Evolutionary conservation across 2,329 filamentous ascomycete genomes (phyloP).

Genomic region (Coleophoma eucalyptorum): DNA sequence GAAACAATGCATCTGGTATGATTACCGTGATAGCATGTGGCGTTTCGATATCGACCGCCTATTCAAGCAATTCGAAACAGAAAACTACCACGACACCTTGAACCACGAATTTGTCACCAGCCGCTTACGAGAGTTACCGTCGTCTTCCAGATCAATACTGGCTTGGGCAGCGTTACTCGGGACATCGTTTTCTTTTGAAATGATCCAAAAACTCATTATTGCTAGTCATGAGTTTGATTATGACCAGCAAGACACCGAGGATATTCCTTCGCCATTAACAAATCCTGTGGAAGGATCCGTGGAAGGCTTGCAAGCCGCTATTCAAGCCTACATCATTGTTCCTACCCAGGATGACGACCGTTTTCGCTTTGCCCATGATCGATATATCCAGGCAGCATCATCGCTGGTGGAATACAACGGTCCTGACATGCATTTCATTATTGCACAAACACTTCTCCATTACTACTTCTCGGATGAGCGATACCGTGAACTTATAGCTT

Average conservation of each 20-base stretch:
- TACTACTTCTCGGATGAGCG: slow-evolving; percentile 59
- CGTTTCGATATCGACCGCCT: slow-evolving; percentile 80
- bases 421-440: slow-evolving; percentile 85
- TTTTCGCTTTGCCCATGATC: slow-evolving; percentile 85
- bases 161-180: slow-evolving; percentile 85
- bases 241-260: slow-evolving; percentile 8
- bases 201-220: slow-evolving; percentile 69
- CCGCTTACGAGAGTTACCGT: slow-evolving; percentile 71
- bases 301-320: slow-evolving; percentile 74
- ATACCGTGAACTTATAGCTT: slow-evolving; percentile 68
- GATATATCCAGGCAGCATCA: slow-evolving; percentile 73
- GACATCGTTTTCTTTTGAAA: slow-evolving; percentile 75
- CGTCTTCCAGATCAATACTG: slow-evolving; percentile 71
- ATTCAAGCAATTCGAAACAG: slow-evolving; percentile 78
- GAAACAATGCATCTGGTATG: slow-evolving; percentile 87
- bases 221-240: slow-evolving; percentile 65
- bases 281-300: slow-evolving; percentile 64
- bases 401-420: slow-evolving; percentile 66
- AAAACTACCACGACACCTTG: slow-evolving; percentile 74
- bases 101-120: slow-evolving; percentile 80
- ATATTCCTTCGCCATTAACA: slow-evolving; percentile 31
- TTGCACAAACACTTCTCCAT: slow-evolving; percentile 76
- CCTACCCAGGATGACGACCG: slow-evolving; percentile 80
- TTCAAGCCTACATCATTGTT: slow-evolving; percentile 77
- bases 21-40: slow-evolving; percentile 80